Evolutionary conservation across 2,329 filamentous ascomycete species (phyloP).

Genomic region (Beauveria rudraprayagi): DNA sequence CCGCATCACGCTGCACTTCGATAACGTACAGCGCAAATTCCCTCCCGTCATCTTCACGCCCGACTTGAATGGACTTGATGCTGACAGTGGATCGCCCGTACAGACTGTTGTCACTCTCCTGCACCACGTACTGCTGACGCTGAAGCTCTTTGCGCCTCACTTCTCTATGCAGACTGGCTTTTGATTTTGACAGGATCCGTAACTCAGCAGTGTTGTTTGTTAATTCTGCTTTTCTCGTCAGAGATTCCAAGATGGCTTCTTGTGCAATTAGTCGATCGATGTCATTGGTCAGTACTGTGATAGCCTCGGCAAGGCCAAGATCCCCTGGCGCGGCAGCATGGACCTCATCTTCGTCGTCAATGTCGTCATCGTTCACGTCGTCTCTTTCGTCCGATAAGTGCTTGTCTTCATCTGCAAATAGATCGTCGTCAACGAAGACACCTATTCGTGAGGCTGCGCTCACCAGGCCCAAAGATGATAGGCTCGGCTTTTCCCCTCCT

Average conservation of each 20-base stretch:
- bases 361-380: conserved; percentile 52
- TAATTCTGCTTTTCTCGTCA: conserved; percentile 88
- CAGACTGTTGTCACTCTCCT: conserved; percentile 95
- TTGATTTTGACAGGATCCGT: conserved; percentile 86
- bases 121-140: conserved; percentile 90
- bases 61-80: conserved; percentile 90
- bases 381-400: conserved; percentile 81
- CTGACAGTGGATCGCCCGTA: conserved; percentile 84
- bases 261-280: conserved; percentile 85
- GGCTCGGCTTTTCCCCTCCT: conserved; percentile 64
- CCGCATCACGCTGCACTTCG: conserved; percentile 82
- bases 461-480: conserved; percentile 85
- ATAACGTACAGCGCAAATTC: conserved; percentile 92
- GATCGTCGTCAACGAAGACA: conserved; percentile 87
- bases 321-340: conserved; percentile 93
- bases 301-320: conserved; percentile 85
- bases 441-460: conserved; percentile 80
- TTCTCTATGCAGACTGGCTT: conserved; percentile 84
- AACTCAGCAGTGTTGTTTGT: conserved; percentile 95
- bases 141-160: conserved; percentile 92
- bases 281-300: conserved; percentile 76
- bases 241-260: conserved; percentile 81
- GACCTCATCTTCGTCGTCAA: conserved; percentile 68
- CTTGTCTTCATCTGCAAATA: conserved; percentile 83
- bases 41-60: conserved; percentile 81